Base-by-base conservation (phyloP, 2,329 filamentous ascomycete genomes). In the Penicillium capsulatum region DNA sequence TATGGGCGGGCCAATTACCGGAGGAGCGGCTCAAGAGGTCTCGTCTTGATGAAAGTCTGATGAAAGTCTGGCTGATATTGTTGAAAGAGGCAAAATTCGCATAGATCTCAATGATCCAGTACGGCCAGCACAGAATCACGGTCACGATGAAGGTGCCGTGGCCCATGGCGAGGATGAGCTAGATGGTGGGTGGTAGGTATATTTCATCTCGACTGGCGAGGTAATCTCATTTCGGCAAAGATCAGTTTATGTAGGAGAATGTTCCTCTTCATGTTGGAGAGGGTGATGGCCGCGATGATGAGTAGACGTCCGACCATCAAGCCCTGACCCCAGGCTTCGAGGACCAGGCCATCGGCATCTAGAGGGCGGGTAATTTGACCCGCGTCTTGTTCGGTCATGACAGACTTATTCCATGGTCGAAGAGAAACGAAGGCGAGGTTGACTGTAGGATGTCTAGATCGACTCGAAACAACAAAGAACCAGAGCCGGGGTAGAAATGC, bases 51-150 rank as follows among this genome's bases (percentile, higher is more conserved):
- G 51, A 82, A 83, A 0, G 80, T 57, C 19, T 65, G 3, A 66
- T 53, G 51, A 82, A 83, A 0, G 80, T 57, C 19, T 67, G 59
- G 49, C 70, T 73, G 48, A 73, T 65, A 19, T 70, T 69, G 48
- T 80, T 78, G 59, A 81, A 83, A 57, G 77, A 84, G 4, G 78
- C 65, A 48, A 81, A 83, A 42, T 82, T 83, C 28, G 79, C 77
- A 42, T 78, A 79, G 9, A 83, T 80, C 57, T 83, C 80, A 2
- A 81, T 56, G 3, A 81, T 56, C 79, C 80, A 83, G 51, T 82
- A 83, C 0, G 79, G 77, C 46, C 80, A 76, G 8, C 70, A 77
- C 2, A 80, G 62, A 8, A 77, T 62, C 29, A 83, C 70, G 0
- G 75, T 81, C 30, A 67, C 65, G 35, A 83, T 73, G 57, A 79